These are phyloP conservation scores for Ochetophila trinervis DNA, from an alignment of 306 rosid genomes.

Conservation along the genomic window DNA sequence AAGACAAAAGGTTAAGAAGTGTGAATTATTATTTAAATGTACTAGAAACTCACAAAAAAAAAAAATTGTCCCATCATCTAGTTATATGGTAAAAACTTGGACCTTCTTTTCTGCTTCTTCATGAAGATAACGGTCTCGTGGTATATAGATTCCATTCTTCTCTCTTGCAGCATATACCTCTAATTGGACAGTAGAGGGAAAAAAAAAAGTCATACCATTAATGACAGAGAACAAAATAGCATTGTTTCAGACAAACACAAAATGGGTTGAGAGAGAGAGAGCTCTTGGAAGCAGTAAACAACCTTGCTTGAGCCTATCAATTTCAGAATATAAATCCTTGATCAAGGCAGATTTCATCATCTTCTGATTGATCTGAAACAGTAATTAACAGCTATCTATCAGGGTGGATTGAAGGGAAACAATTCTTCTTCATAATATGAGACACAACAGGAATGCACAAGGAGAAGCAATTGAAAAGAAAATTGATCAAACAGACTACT, in stretches of 20 bases:
- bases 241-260: neutral
- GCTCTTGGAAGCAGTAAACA: constrained; percentile 19
- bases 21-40: constrained; percentile 16
- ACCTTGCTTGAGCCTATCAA: constrained; percentile 98
- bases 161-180: constrained; percentile 99
- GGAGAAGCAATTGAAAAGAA: neutral
- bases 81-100: constrained; percentile 10
- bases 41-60: constrained; percentile 6
- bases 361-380: constrained; percentile 86
- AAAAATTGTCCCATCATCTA: neutral
- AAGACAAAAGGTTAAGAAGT: constrained; percentile 15
- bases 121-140: constrained; percentile 93
- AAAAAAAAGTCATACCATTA: constrained; percentile 17
- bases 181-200: constrained; percentile 21
- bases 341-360: constrained; percentile 99
- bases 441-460: constrained; percentile 2
- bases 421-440: neutral
- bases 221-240: neutral
- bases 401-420: constrained; percentile 14
- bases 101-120: constrained; percentile 99
- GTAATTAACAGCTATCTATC: constrained; percentile 25
- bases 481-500: constrained; percentile 28
- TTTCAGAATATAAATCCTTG: constrained; percentile 93
- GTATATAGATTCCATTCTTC: constrained; percentile 97
- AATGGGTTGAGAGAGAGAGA: constrained; percentile 20